phyloP scores from a whole-genome alignment of 1,139 yeast species.

The Tardiomyces digboiensis region DNA sequence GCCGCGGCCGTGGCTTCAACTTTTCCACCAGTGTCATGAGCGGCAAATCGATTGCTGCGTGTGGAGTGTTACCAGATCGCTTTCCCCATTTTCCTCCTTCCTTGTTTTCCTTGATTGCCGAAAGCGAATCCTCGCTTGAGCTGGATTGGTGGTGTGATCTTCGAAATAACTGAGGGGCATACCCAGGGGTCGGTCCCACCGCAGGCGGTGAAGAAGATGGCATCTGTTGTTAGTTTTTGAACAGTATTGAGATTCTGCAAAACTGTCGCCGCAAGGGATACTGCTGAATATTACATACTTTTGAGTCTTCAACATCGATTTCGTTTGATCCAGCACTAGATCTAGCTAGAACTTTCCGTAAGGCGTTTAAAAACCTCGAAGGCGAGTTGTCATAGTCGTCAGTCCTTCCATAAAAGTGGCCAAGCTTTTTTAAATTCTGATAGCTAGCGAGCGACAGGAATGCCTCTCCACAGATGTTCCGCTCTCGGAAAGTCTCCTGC shows the following conservation, averaged over 20 bases:
- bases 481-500: slow-evolving; percentile 51
- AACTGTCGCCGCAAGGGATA: no score
- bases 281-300: neutral
- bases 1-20: neutral
- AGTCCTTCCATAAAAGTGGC: slow-evolving; percentile 28
- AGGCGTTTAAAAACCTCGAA: slow-evolving; percentile 44
- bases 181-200: no score
- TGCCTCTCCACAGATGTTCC: slow-evolving; percentile 51
- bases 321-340: slow-evolving; percentile 25
- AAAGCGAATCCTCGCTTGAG: neutral
- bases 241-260: no score
- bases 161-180: no score
- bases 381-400: slow-evolving; percentile 39
- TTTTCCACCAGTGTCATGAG: neutral
- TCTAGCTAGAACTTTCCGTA: slow-evolving; percentile 33
- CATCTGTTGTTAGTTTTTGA: neutral
- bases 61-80: neutral
- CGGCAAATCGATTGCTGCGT: neutral
- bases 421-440: slow-evolving; percentile 38
- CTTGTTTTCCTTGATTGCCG: neutral
- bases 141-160: neutral
- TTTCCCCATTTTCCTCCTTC: neutral
- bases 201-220: neutral
- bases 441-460: slow-evolving; percentile 64
- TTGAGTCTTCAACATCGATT: slow-evolving; percentile 7